Evolutionary conservation across 768 basidiomycete species (phyloP), one percentile per base, ranked within the genome.

Genomic region (Melanogaster broomeanus): DNA sequence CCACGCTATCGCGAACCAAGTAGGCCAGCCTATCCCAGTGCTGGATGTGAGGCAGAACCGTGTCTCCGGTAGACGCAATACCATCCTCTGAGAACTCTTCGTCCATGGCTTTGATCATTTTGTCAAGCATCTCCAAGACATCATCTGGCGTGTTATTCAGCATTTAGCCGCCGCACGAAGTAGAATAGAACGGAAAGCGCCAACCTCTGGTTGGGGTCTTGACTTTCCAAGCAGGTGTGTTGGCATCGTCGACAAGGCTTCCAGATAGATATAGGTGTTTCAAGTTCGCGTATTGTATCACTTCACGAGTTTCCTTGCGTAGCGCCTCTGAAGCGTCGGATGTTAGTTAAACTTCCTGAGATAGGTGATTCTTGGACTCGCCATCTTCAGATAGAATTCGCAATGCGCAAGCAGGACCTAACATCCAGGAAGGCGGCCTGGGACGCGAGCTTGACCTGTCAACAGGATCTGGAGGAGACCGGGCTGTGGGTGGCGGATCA

Each of bases 391-490:
- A 59, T 18, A 65, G 45, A 9, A 50, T 56, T 6, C 59, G 56
- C 34, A 65, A 27, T 11, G 64, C 64, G 25, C 56, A 65, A 18
- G 63, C 55, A 4, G 64, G 61, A 28, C 63, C 63, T 51, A 65
- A 11, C 61, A 65, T 58, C 55, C 47, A 48, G 4, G 64, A 60
- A 49, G 55, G 41, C 33, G 53, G 46, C 28, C 15, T 52, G 12
- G 42, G n/a, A 10, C 27, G 38, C n/a, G 16, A 2, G 35, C 31
- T 31, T 15, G 7, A 3, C 7, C 40, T 21, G 10, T 12, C 25
- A 8, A 27, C 40, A 11, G 40, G 25, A 24, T 24, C 21, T 11
- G 24, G 3, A 12, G 21, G 28, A 18, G 41, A 16, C n/a, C n/a
- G 16, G 6, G 45, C 21, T 15, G 38, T 19, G 19, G 19, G 19